These are phyloP conservation scores for Sporobolomyces phaffii DNA, from an alignment of 768 basidiomycete genomes.

Conservation along the genomic window DNA sequence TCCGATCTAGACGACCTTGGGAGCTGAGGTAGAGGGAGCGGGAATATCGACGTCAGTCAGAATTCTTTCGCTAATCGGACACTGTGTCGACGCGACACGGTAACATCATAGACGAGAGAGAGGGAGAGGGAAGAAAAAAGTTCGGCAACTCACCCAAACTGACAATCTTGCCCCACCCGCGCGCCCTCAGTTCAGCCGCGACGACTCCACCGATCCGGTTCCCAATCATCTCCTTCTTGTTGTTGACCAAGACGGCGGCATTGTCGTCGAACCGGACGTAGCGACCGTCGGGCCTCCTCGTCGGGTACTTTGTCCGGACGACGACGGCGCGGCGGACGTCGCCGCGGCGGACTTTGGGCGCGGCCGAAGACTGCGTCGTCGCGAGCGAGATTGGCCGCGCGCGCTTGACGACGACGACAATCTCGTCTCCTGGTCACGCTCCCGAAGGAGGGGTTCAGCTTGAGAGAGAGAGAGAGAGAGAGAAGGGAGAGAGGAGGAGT, in stretches of 20 bases:
- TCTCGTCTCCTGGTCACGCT: conserved; percentile 66
- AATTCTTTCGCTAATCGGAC: too few species aligned
- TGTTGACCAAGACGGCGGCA: conserved; percentile 85
- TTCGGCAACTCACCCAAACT: conserved; percentile 54
- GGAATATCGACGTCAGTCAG: too few species aligned
- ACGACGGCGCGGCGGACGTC: conserved; percentile 95
- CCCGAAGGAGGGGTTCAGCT: neutral
- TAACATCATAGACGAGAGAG: too few species aligned
- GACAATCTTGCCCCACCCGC: conserved; percentile 91
- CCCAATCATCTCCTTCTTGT: conserved; percentile 91
- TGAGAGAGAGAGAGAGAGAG: neutral
- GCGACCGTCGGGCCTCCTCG: conserved; percentile 79
- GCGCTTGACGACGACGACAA: conserved; percentile 87
- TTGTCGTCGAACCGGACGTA: conserved; percentile 91
- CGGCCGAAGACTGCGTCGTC: conserved; percentile 50
- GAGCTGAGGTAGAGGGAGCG: too few species aligned
- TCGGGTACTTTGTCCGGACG: conserved; percentile 82
- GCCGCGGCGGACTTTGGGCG: conserved; percentile 83
- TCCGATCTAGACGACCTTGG: conserved; percentile 22
- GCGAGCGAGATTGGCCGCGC: conserved; percentile 62
- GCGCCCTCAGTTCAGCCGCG: conserved; percentile 78
- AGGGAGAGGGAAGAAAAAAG: too few species aligned
- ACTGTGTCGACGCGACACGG: too few species aligned
- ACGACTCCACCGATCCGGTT: conserved; percentile 92
- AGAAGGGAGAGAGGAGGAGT: too few species aligned